Evolutionary conservation across 805 yeast genomes (phyloP).

Genomic region (Lipomyces starkeyi): DNA sequence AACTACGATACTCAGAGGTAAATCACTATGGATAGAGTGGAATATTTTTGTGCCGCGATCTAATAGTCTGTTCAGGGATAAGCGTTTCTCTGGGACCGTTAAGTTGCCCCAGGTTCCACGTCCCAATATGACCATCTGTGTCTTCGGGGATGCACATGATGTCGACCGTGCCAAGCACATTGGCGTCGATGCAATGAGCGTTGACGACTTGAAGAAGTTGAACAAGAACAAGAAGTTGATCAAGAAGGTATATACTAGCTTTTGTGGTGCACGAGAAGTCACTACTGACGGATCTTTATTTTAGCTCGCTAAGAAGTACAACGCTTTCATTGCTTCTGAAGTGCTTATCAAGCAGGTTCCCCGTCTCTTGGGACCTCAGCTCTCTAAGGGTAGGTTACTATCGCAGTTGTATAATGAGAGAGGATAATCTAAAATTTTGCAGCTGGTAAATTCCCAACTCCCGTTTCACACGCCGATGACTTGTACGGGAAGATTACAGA

Average conservation of each 20-base stretch:
- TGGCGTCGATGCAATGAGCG: slow-evolving; percentile 99
- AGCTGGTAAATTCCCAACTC: slow-evolving; percentile 99
- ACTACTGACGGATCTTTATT: neutral
- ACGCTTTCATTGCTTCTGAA: slow-evolving; percentile 99
- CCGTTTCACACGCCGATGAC: slow-evolving; percentile 99
- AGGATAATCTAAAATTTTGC: neutral
- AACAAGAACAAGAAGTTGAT: slow-evolving; percentile 99
- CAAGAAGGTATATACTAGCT: slow-evolving; percentile 60
- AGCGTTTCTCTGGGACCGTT: slow-evolving; percentile 99
- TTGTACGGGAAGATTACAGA: slow-evolving; percentile 93
- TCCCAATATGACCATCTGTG: slow-evolving; percentile 99
- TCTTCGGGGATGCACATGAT: slow-evolving; percentile 99
- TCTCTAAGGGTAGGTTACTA: slow-evolving; percentile 69
- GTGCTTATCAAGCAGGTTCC: slow-evolving; percentile 99
- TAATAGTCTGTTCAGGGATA: slow-evolving; percentile 61
- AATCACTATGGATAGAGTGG: neutral
- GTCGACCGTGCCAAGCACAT: slow-evolving; percentile 99
- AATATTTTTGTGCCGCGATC: neutral
- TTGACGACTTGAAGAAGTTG: slow-evolving; percentile 99
- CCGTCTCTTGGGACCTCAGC: slow-evolving; percentile 99
- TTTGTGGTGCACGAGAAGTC: slow-evolving; percentile 38
- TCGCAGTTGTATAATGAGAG: neutral
- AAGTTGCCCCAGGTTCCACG: slow-evolving; percentile 99
- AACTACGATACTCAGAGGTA: slow-evolving; percentile 99
- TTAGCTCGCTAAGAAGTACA: slow-evolving; percentile 97